Evolutionary conservation across 192 early-diverging fungal species (phyloP).

Genomic region (Thamnidium elegans): DNA sequence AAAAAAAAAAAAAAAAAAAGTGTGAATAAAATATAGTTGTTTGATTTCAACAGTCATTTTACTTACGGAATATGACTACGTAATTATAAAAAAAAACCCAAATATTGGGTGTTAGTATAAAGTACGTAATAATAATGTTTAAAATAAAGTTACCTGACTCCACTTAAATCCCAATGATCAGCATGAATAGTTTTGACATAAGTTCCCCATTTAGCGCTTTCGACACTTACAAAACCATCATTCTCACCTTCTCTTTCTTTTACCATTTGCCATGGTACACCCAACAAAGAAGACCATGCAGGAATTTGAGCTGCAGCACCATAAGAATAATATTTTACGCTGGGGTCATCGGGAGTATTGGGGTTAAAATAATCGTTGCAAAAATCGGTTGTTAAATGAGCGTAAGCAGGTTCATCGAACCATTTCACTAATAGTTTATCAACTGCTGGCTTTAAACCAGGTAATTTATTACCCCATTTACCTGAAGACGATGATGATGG

Average conservation of each 20-base stretch:
- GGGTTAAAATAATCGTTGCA: slow-evolving; percentile 84
- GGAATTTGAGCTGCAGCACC: slow-evolving; percentile 68
- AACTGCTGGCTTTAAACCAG: not conserved
- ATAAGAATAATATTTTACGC: slow-evolving; percentile 79
- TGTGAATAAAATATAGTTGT: no score
- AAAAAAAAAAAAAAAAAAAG: no score
- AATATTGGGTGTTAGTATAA: not conserved
- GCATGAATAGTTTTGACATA: slow-evolving; percentile 79
- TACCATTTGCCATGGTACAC: slow-evolving; percentile 81
- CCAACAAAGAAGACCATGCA: slow-evolving; percentile 58
- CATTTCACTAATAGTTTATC: slow-evolving; percentile 54
- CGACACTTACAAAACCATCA: slow-evolving; percentile 86
- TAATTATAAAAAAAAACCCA: not conserved
- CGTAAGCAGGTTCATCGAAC: slow-evolving; percentile 90
- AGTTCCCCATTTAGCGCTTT: slow-evolving; percentile 85
- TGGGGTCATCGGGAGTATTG: slow-evolving; percentile 74
- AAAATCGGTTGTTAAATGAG: slow-evolving; percentile 86
- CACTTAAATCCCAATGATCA: slow-evolving; percentile 89
- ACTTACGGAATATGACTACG: no score
- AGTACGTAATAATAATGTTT: not conserved
- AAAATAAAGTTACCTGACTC: slow-evolving; percentile 21
- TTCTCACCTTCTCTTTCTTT: slow-evolving; percentile 79
- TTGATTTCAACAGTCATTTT: no score
- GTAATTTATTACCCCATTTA: not conserved
- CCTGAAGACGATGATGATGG: not conserved